Evolutionary conservation across 805 yeast species (phyloP).

Genomic region (Saccharomycopsis vini): DNA sequence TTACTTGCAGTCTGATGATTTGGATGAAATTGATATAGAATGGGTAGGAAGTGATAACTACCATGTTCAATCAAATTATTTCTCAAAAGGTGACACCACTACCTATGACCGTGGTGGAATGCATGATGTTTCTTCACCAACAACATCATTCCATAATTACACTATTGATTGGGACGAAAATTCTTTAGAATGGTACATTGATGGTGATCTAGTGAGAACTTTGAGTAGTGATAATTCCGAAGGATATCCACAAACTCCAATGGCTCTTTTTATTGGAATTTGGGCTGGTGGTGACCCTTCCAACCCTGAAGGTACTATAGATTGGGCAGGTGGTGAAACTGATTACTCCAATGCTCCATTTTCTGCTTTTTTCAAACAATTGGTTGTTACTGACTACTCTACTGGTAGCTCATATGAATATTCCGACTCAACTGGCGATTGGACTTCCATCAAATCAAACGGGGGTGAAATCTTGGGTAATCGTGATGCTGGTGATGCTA

Average conservation of each 20-base stretch:
- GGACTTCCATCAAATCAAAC: conserved; percentile 24
- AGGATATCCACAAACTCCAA: conserved; percentile 61
- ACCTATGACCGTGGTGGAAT: conserved; percentile 55
- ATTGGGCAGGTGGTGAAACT: conserved; percentile 65
- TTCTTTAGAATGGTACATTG: conserved; percentile 46
- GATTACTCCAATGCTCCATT: conserved; percentile 42
- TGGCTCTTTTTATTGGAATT: conserved; percentile 35
- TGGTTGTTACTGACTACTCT: conserved; percentile 45
- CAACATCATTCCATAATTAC: conserved; percentile 43
- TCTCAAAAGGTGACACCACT: conserved; percentile 52
- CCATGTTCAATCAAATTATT: conserved; percentile 48
- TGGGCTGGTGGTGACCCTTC: conserved; percentile 44
- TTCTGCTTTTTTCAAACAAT: conserved; percentile 38
- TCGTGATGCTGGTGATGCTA: conserved; percentile 14
- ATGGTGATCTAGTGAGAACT: conserved; percentile 50
- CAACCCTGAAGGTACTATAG: conserved; percentile 51
- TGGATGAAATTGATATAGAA: conserved; percentile 68
- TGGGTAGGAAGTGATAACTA: conserved; percentile 56
- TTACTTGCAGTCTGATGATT: conserved; percentile 54
- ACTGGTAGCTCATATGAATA: conserved; percentile 38
- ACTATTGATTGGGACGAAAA: conserved; percentile 59
- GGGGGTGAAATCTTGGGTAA: conserved; percentile 21
- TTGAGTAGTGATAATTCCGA: conserved; percentile 35
- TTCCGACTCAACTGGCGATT: conserved; percentile 45
- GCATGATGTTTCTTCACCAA: conserved; percentile 31